These are phyloP conservation scores for Daldinia caldariorum DNA, from an alignment of 495 filamentous ascomycete genomes.

Conservation along the genomic window DNA sequence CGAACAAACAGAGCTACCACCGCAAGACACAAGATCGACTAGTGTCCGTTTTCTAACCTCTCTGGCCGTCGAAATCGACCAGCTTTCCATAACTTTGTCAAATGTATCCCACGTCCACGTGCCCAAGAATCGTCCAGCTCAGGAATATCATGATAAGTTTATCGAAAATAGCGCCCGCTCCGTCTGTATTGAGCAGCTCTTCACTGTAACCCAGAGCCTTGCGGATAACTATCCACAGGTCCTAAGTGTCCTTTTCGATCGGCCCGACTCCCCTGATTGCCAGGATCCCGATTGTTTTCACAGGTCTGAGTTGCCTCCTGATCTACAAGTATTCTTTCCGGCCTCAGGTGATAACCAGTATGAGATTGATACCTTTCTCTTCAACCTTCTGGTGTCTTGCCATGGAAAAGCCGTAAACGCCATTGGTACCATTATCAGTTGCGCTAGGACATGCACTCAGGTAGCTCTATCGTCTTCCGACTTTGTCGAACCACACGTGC, in stretches of 20 bases:
- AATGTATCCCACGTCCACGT: slow-evolving; percentile 27
- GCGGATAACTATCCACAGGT: slow-evolving; percentile 47
- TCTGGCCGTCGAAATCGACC: slow-evolving; percentile 40
- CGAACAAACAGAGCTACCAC: slow-evolving; percentile 24
- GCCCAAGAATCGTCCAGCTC: slow-evolving; percentile 19
- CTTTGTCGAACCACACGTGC: slow-evolving; percentile 29
- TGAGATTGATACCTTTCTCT: slow-evolving; percentile 45
- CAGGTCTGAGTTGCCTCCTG: slow-evolving; percentile 19
- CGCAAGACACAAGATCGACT: slow-evolving; percentile 31
- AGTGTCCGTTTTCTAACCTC: slow-evolving; percentile 35
- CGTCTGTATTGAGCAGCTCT: slow-evolving; percentile 38
- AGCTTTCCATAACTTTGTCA: slow-evolving; percentile 20
- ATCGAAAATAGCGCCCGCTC: slow-evolving; percentile 15
- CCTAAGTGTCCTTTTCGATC: slow-evolving; percentile 35
- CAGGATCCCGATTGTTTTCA: slow-evolving; percentile 37
- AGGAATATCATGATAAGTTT: slow-evolving; percentile 27
- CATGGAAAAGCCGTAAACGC: slow-evolving; percentile 48
- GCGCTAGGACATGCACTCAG: slow-evolving; percentile 42
- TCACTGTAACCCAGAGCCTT: slow-evolving; percentile 46
- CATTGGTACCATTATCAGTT: slow-evolving; percentile 35
- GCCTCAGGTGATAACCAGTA: slow-evolving; percentile 12
- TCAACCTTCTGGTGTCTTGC: slow-evolving; percentile 48
- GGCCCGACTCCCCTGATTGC: slow-evolving; percentile 23
- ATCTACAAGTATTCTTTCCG: slow-evolving; percentile 24
- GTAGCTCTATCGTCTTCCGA: slow-evolving; percentile 32